These are phyloP conservation scores for Lactarius psammicola DNA, from an alignment of 768 basidiomycete species.

Conservation along the genomic window DNA sequence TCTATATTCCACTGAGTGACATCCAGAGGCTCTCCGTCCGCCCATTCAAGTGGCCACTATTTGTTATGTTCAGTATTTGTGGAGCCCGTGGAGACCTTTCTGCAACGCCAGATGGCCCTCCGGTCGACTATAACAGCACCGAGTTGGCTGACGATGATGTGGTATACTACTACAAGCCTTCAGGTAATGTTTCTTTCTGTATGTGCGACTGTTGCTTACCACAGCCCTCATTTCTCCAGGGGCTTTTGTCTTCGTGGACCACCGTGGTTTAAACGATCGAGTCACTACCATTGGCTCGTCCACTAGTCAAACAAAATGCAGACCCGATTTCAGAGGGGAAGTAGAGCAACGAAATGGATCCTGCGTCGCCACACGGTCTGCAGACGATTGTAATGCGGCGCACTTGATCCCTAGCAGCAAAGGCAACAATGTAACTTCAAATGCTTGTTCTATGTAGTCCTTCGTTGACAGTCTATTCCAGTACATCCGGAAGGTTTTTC, in stretches of 20 bases:
- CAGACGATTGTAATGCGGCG: too few species aligned
- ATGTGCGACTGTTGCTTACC: too few species aligned
- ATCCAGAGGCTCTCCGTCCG: neutral
- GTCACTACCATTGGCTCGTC: neutral
- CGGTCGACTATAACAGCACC: slow-evolving; percentile 2
- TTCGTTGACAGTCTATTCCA: neutral
- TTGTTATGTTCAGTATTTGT: slow-evolving; percentile 6
- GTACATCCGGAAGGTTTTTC: neutral
- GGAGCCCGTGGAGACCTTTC: neutral
- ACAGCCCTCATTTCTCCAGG: neutral
- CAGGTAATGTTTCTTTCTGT: neutral
- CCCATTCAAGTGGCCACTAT: neutral
- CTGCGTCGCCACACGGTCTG: neutral
- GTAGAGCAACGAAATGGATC: neutral
- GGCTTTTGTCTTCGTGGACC: neutral
- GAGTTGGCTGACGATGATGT: neutral
- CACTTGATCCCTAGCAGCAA: neutral
- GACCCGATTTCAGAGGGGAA: neutral
- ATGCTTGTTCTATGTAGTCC: neutral
- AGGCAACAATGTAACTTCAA: neutral
- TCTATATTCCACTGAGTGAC: neutral
- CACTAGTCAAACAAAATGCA: neutral
- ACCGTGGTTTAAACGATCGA: neutral
- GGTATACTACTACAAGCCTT: slow-evolving; percentile 2
- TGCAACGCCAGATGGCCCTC: neutral